Base-by-base conservation (phyloP, 2,329 filamentous ascomycete species). In the Tolypocladium ovalisporum region DNA sequence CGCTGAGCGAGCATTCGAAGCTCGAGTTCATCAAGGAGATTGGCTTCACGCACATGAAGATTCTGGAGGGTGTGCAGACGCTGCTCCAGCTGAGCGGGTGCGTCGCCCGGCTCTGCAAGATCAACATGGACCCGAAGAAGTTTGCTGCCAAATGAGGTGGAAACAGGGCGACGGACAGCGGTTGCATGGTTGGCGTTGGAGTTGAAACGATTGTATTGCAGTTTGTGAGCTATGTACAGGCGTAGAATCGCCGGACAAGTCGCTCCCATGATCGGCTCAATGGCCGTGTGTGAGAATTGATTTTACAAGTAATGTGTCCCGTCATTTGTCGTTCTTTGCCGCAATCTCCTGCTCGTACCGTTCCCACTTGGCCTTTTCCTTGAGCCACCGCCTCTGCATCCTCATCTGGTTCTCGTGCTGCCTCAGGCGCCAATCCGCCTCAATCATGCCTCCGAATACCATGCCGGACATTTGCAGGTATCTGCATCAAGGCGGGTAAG, bases 1-100 rank as follows among this genome's bases (percentile, higher is more conserved):
- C 88, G 1, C 76, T 99, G 57, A 94, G 90, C 63, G 94, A 99
- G 74, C 91, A 97, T 72, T 86, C 91, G 19, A 97, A 97, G 76
- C 79, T 99, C 60, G 93, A 97, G 70, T 99, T 97, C 66, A 96
- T 97, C 75, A 93, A 91, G 75, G 94, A 97, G 75, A 99, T 99
- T 72, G 94, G 94, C 56, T 97, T 97, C 73, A 96, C 94, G 2
- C 94, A 99, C 70, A 99, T 99, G 94, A 92, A 95, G 71, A 93
- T 99, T 57, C 77, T 99, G n/a, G 94, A 99, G 70, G 94, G 94
- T 35, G 90, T 99, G 29, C 93, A 97, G 74, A 97, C 93, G 9
- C 81, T 97, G 61, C 80, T 99, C 58, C 94, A 99, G 73, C 79
- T 99, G 52, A 95, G 90, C 68, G 94, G 93, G 13, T 97, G 93